Conservation (phyloP, 1,139 yeast genomes). For the Magnusiomyces sp. region DNA sequence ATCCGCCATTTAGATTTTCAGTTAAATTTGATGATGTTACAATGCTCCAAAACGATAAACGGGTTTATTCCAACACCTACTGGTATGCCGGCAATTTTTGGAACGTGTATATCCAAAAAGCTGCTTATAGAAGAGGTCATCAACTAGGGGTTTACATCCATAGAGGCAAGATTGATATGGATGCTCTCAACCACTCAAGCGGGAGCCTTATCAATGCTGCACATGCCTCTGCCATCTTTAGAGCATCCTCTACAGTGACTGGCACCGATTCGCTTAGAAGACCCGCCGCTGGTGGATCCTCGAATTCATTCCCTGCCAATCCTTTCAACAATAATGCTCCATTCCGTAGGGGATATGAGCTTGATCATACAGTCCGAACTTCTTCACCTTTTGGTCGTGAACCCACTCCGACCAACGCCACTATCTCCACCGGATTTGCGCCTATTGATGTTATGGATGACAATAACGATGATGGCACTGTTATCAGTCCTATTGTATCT, state of each 20-base stretch:
- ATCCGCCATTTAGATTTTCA: constrained; percentile 47
- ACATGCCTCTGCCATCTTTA: no score
- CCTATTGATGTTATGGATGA: no score
- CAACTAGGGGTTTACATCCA: constrained; percentile 49
- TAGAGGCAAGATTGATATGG: constrained; percentile 27
- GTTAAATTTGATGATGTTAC: constrained; percentile 43
- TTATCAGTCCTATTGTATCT: no score
- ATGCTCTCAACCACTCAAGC: no score
- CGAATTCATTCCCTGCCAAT: neutral
- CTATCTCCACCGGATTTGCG: no score
- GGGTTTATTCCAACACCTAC: constrained; percentile 42
- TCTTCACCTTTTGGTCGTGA: no score
- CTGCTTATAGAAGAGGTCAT: constrained; percentile 34
- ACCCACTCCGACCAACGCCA: no score
- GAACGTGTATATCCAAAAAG: constrained; percentile 46
- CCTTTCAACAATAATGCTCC: neutral
- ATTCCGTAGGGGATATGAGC: neutral
- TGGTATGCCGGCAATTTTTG: constrained; percentile 55
- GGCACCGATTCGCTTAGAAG: no score
- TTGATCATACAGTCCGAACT: neutral
- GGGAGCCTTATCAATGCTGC: no score
- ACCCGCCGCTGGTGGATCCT: no score
- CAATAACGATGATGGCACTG: no score
- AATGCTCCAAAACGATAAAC: constrained; percentile 33
- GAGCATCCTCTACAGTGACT: no score